Evolutionary conservation across 331 rosid genomes (phyloP).

Genomic region (Cucumis variabilis): DNA sequence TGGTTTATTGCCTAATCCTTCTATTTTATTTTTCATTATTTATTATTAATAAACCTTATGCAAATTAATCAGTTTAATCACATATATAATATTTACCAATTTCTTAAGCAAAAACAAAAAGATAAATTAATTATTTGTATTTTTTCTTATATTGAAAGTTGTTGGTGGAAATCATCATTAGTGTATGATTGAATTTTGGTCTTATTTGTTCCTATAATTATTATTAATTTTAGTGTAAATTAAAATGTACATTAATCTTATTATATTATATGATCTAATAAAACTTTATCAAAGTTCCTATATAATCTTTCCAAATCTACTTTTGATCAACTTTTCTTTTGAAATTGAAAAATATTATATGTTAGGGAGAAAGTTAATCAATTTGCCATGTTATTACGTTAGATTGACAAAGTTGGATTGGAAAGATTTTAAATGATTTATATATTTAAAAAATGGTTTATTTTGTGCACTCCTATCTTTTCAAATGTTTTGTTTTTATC

Average conservation of each 20-base stretch:
- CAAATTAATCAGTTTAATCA: conserved; percentile 18
- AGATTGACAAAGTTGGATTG: background rate
- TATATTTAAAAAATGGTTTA: too few relatives aligned
- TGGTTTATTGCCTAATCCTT: too few relatives aligned
- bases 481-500: too few relatives aligned
- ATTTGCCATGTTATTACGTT: background rate
- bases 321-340: background rate
- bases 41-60: background rate
- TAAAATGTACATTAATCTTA: background rate
- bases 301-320: conserved; percentile 16
- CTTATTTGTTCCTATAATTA: background rate
- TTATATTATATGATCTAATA: background rate
- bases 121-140: background rate
- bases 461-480: too few relatives aligned
- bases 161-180: conserved; percentile 27
- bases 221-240: background rate
- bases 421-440: background rate
- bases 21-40: background rate
- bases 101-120: too few relatives aligned
- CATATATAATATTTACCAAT: background rate
- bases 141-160: conserved; percentile 1
- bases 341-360: background rate
- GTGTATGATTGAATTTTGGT: conserved; percentile 16
- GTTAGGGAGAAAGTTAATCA: background rate
- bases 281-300: background rate